These are phyloP conservation scores for Botryotinia globosa DNA, from an alignment of 2,329 filamentous ascomycete genomes.

Conservation along the genomic window DNA sequence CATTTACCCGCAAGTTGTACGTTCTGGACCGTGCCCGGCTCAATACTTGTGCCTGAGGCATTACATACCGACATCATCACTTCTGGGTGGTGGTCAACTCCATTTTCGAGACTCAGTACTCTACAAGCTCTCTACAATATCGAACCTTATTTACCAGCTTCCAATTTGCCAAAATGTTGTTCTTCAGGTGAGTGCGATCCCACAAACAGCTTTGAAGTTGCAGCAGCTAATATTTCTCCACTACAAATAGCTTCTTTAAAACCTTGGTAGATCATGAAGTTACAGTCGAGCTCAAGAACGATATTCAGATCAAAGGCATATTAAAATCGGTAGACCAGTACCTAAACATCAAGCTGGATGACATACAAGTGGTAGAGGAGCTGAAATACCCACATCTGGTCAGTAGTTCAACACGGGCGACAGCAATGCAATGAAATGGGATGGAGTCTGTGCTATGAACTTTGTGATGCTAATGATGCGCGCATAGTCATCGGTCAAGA, in stretches of 20 bases:
- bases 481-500: slow-evolving; percentile 65
- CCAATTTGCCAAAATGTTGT: slow-evolving; percentile 9
- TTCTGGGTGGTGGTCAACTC: slow-evolving; percentile 3
- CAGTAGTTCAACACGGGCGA: slow-evolving; percentile 28
- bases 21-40: slow-evolving; percentile 3
- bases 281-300: slow-evolving; percentile 98
- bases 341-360: slow-evolving; percentile 97
- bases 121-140: not conserved
- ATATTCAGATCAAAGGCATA: slow-evolving; percentile 92
- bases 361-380: slow-evolving; percentile 89
- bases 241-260: slow-evolving; percentile 80
- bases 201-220: not conserved
- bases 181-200: slow-evolving; percentile 5
- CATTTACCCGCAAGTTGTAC: not conserved
- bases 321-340: slow-evolving; percentile 98
- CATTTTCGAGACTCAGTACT: not conserved
- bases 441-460: not conserved
- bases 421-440: not conserved
- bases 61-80: not conserved
- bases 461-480: slow-evolving; percentile 21
- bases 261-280: slow-evolving; percentile 96
- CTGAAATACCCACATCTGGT: slow-evolving; percentile 92
- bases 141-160: not conserved
- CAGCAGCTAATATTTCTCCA: not conserved
- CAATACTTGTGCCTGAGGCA: not conserved